Evolutionary conservation across 306 rosid species (phyloP), one percentile per base, ranked within the genome.

Genomic region (Inga oerstediana): DNA sequence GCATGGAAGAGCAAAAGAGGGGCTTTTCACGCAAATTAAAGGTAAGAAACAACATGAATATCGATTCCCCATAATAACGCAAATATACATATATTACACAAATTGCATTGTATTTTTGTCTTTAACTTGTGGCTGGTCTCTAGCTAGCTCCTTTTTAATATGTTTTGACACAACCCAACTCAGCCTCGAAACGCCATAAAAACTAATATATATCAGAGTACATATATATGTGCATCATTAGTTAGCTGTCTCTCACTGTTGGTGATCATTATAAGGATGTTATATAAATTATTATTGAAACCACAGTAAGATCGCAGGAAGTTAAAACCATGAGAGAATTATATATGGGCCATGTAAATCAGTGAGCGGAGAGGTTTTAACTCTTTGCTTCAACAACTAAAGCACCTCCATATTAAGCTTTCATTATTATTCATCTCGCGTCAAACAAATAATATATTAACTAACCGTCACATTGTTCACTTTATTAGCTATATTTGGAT

Each of bases 241-340:
- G 92, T 73, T 86, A 84, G 92, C 80, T 83, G 93, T 84, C 79
- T 22, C 56, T 79, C 85, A 89, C 84, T 77, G 43, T 65, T 32
- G 43, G 66, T 22, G 66, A 59, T 59, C 34, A 52, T 20, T 16
- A 52, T 59, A 59, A 59, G 15, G 46, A 68, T 39, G 74, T 39
- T 39, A 41, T 61, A 58, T 56, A 56, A 39, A 39, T 49, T 51
- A 61, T 46, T 49, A 49, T 17, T 49, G 27, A 73, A 59, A 56
- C 67, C 77, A 80, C 75, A 61, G 8, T 4, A 24, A 12, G 37
- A 27, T 58, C 24, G 49, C 5, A 1, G 37, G 39, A 58, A 79
- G 24, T 8, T 34, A 82, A 82, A 82, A 79, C 75, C 84, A 86
- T 82, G 66, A 79, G 80, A 80, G 35, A 43, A n/a, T 72, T 72